A percentile compares a stretch with the other conserved stretches of the same genome.
phyloP scores from a whole-genome alignment of 805 yeast species.

The Candida saitoana region DNA sequence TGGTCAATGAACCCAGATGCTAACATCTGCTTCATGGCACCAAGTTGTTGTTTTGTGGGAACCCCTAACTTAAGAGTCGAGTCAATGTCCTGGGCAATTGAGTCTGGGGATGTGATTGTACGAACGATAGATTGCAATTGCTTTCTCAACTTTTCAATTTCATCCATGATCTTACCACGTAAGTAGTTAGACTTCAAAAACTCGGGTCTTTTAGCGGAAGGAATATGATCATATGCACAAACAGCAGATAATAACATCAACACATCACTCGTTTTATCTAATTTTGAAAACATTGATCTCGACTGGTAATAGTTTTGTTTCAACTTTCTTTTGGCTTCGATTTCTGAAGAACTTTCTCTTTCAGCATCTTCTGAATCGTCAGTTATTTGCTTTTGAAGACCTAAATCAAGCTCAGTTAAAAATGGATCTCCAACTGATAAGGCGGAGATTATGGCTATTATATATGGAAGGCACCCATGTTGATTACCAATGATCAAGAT shows the following conservation, averaged over 20 bases:
- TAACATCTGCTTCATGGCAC: slow-evolving; percentile 84
- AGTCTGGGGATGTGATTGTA: slow-evolving; percentile 56
- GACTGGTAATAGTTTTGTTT: slow-evolving; percentile 56
- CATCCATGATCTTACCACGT: slow-evolving; percentile 79
- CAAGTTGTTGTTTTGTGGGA: slow-evolving; percentile 66
- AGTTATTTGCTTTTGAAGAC: slow-evolving; percentile 32
- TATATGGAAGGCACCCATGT: slow-evolving; percentile 75
- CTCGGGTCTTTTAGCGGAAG: slow-evolving; percentile 34
- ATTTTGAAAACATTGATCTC: slow-evolving; percentile 53
- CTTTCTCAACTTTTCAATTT: slow-evolving; percentile 71
- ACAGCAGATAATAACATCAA: slow-evolving; percentile 72
- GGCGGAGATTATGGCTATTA: slow-evolving; percentile 89
- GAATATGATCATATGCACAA: slow-evolving; percentile 81
- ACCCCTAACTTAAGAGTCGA: slow-evolving; percentile 53
- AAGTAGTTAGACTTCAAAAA: slow-evolving; percentile 64
- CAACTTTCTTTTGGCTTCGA: slow-evolving; percentile 37
- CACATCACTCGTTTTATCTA: slow-evolving; percentile 75
- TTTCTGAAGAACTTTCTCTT: slow-evolving; percentile 30
- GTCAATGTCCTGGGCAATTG: slow-evolving; percentile 46
- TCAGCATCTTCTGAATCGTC: slow-evolving; percentile 33
- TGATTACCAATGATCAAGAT: slow-evolving; percentile 87
- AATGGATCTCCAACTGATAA: slow-evolving; percentile 93
- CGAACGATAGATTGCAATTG: slow-evolving; percentile 78
- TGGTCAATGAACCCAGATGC: slow-evolving; percentile 92
- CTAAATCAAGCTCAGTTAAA: slow-evolving; percentile 68